Conservation (phyloP, 1,284 basidiomycete genomes). For the Ustilago bromivora region DNA sequence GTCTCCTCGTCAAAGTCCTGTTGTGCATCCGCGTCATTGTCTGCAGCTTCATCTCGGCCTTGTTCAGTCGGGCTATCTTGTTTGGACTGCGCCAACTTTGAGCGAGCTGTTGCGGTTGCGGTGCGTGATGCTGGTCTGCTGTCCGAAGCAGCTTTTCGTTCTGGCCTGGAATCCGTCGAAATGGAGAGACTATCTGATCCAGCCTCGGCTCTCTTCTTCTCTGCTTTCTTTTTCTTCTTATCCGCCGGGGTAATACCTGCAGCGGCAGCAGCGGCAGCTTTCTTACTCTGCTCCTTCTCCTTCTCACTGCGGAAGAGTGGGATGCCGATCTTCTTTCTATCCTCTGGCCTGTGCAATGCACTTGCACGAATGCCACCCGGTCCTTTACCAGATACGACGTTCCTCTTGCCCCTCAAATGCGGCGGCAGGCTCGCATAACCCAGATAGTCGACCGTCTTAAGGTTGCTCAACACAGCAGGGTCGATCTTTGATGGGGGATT, state of each 20-base stretch:
- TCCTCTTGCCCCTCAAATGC: slow-evolving; percentile 84
- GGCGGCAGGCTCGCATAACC: slow-evolving; percentile 87
- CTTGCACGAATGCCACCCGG: slow-evolving; percentile 49
- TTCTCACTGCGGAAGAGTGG: slow-evolving; percentile 86
- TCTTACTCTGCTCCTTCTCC: slow-evolving; percentile 70
- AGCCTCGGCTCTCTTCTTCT: slow-evolving; percentile 29
- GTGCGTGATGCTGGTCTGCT: slow-evolving; percentile 1
- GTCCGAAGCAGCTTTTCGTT: slow-evolving; percentile 16
- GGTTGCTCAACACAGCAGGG: slow-evolving; percentile 78
- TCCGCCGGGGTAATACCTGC: slow-evolving; percentile 22
- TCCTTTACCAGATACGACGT: slow-evolving; percentile 75
- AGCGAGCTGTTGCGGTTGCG: background rate
- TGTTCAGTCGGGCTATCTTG: slow-evolving; percentile 12
- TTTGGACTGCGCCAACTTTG: slow-evolving; percentile 15
- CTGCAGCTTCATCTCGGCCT: background rate
- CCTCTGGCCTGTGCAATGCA: slow-evolving; percentile 54
- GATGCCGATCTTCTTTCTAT: slow-evolving; percentile 69
- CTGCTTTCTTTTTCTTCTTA: slow-evolving; percentile 50
- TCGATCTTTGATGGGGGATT: slow-evolving; percentile 82
- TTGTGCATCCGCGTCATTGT: background rate
- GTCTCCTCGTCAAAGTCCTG: slow-evolving; percentile 22
- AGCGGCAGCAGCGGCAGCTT: slow-evolving; percentile 65
- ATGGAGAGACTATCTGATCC: slow-evolving; percentile 26
- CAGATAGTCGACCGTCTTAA: slow-evolving; percentile 88
- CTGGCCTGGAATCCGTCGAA: slow-evolving; percentile 22